Evolutionary conservation across 2,329 filamentous ascomycete genomes (phyloP).

Genomic region (Zelopaecilomyces penicillatus): DNA sequence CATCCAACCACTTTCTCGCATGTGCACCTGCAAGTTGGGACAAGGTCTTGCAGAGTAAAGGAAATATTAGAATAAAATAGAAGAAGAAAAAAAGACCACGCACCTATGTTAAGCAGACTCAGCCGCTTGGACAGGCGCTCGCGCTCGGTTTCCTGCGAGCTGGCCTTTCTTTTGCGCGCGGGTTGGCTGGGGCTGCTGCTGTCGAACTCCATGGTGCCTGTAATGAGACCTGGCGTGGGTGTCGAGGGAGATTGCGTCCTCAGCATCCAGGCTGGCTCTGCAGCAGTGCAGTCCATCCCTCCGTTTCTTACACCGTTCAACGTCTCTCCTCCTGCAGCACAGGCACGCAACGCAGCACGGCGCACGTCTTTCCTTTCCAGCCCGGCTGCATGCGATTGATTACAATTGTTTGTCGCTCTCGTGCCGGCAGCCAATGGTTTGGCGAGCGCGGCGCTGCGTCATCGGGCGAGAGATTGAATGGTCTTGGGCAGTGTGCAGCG

Average conservation of each 20-base stretch:
- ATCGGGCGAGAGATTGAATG: background rate
- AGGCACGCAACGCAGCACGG: too few relatives aligned
- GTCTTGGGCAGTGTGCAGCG: background rate
- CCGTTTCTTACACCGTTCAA: too few relatives aligned
- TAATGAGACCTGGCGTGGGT: constrained; percentile 6
- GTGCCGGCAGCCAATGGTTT: background rate
- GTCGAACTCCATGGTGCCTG: constrained; percentile 2
- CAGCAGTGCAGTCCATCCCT: too few relatives aligned
- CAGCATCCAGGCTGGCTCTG: constrained; percentile 6
- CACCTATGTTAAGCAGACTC: constrained; percentile 74
- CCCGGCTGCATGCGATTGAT: too few relatives aligned
- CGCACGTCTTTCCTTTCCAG: too few relatives aligned
- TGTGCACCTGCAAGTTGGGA: background rate
- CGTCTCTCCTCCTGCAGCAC: too few relatives aligned
- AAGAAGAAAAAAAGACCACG: constrained; percentile 9
- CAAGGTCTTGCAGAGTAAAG: background rate
- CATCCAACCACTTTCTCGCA: background rate
- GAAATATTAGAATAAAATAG: constrained; percentile 1
- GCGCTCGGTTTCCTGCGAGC: constrained; percentile 56
- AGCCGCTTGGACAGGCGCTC: constrained; percentile 79
- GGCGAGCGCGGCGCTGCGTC: too few relatives aligned
- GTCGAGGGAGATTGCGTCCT: constrained; percentile 11
- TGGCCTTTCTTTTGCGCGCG: constrained; percentile 51
- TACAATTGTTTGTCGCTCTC: too few relatives aligned
- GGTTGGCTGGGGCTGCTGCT: constrained; percentile 7